Evolutionary conservation across 495 filamentous ascomycete species (phyloP).

Genomic region (Lentithecium fluviatile): DNA sequence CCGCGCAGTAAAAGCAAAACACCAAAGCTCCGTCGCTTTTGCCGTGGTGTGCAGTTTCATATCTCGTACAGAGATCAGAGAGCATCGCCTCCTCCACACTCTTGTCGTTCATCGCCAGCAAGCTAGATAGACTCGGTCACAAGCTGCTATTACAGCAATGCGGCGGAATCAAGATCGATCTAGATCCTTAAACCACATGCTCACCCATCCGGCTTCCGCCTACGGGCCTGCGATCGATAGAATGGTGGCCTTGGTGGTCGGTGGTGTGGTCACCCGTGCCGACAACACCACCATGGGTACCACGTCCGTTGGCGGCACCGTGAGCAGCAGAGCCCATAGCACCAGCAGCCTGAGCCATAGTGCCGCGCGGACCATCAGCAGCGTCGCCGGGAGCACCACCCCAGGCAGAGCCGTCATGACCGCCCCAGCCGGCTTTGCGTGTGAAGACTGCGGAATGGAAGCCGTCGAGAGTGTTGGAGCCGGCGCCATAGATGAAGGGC

Average conservation of each 20-base stretch:
- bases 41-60: too few relatives aligned
- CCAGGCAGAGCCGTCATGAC: conserved; percentile 28
- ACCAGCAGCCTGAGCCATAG: conserved; percentile 25
- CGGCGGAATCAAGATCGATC: neutral
- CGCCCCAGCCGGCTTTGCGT: conserved; percentile 34
- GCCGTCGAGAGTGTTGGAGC: conserved; percentile 25
- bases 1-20: too few relatives aligned
- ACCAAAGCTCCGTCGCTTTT: too few relatives aligned
- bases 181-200: conserved; percentile 17
- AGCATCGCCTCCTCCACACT: neutral
- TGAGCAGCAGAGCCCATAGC: conserved; percentile 4
- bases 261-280: neutral
- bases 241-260: neutral
- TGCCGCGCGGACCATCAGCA: conserved; percentile 22
- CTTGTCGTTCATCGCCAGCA: neutral
- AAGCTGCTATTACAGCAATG: neutral
- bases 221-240: conserved; percentile 25
- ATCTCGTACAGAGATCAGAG: neutral
- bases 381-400: conserved; percentile 31
- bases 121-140: neutral
- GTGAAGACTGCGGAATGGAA: conserved; percentile 32
- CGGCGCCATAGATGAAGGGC: conserved; percentile 36
- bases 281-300: conserved; percentile 27
- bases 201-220: conserved; percentile 15
- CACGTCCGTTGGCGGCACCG: conserved; percentile 20